Evolutionary conservation across 2,329 filamentous ascomycete genomes (phyloP), one percentile per base, ranked within the genome.

Genomic region (Pyrenochaeta sp.): DNA sequence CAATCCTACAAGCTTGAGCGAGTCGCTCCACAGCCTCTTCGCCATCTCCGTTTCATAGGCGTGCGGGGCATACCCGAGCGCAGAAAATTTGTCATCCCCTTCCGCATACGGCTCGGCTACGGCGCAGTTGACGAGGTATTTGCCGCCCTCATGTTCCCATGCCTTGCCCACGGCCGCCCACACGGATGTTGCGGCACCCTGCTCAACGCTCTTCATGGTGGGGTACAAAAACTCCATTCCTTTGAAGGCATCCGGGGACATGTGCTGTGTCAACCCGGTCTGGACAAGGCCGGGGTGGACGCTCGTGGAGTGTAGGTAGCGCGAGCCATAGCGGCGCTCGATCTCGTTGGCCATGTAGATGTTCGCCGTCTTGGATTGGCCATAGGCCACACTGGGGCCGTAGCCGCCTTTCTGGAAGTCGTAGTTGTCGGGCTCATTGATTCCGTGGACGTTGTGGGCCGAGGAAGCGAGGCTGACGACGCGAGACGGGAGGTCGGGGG

Each of bases 261-360:
- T 17, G 36, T 51, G 29, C 7, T 40, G 14, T 23, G 4, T 10
- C 7, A 58, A 18, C 7, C 37, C 35, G 2, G 55, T 56, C 10
- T 33, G 9, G 33, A 66, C 60, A 20, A 33, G 42, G 2, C 61
- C 63, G 2, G 63, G 61, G 33, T 58, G 50, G 1, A 64, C 4
- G 23, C 27, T 45, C 32, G 32, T 35, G 32, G 32, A 14, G 15
- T 35, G 32, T 35, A 35, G 32, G 32, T 35, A 11, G 32, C 32
- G 32, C 32, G 32, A 5, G 32, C 32, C 32, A 17, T 35, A 35
- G 32, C 32, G 32, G 11, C 32, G 32, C 32, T 35, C 32, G 18
- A 85, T 72, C 48, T 83, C 75, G 54, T 80, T 83, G 4, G 83
- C 78, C 52, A 81, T 79, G 60, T 77, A 82, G 18, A 84, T 75